Conservation (phyloP, 2,329 filamentous ascomycete species). For the Trichoderma gracile region DNA sequence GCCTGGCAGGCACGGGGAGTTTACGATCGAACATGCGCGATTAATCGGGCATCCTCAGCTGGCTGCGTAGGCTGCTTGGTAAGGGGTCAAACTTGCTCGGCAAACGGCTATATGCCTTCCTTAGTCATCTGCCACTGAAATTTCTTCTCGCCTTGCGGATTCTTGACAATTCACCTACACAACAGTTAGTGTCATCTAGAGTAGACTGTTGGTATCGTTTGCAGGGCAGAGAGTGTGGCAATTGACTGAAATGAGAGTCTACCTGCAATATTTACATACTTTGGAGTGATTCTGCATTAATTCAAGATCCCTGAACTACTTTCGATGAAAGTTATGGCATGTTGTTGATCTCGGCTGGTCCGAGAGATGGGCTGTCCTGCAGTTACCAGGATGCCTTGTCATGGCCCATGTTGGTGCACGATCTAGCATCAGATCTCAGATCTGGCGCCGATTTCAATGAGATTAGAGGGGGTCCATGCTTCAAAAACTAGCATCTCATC, state of each 20-base stretch:
- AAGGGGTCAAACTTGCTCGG: not conserved
- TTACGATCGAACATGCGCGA: not conserved
- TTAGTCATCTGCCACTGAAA: slow-evolving; percentile 16
- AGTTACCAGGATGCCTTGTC: slow-evolving; percentile 5
- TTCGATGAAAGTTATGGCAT: not conserved
- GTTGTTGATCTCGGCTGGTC: slow-evolving; percentile 7
- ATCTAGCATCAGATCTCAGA: slow-evolving; percentile 19
- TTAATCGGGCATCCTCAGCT: not conserved
- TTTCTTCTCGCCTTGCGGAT: slow-evolving; percentile 13
- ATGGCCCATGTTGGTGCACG: slow-evolving; percentile 3
- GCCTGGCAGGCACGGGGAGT: not conserved
- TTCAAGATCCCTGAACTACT: not conserved
- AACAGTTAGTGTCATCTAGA: not conserved
- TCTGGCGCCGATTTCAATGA: slow-evolving; percentile 1
- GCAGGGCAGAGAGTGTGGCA: not conserved
- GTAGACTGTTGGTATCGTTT: not conserved
- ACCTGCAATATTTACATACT: no score
- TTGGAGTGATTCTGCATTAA: not conserved
- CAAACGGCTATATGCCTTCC: not conserved
- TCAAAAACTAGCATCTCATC: not conserved
- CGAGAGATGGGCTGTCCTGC: not conserved
- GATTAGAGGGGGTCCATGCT: not conserved
- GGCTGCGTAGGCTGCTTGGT: no score
- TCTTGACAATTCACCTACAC: slow-evolving; percentile 19
- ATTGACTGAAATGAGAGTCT: not conserved